Base-by-base conservation (phyloP, 306 rosid genomes). In the Corylus americana region DNA sequence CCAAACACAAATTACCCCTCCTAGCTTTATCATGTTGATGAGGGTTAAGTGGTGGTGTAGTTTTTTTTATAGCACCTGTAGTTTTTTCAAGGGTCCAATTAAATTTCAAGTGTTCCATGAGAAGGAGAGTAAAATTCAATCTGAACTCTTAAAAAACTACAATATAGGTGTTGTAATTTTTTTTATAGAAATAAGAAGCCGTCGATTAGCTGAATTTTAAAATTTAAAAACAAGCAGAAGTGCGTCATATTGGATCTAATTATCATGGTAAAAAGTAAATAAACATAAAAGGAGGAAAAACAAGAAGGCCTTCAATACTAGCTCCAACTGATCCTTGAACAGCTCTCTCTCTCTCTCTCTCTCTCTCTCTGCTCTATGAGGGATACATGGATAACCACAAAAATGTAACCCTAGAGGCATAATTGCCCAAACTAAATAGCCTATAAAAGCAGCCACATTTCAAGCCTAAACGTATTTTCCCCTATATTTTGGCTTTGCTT, bases 401-500 rank as follows among this genome's bases (percentile, higher is more conserved):
- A 67, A 67, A 17, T 18, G 72, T 67, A 16, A 42, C 29, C 72
- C 11, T 13, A 62, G 42, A 42, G 17, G 31, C 49, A 4, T 67
- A 67, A 18, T 42, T 17, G 51, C 16, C 7, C 27, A 67, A 67
- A 20, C 50, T 42, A 39, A n/a, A 8, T 27, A 17, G 29, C 72
- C 12, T 42, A 16, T 0, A 18, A 67, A 64, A 67, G 7, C 16
- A 67, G 72, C 50, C 42, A 74, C 12, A 17, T 1, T 18, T 71
- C 61, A 75, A 77, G 55, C 39, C 83, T 91, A 95, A 2, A 95
- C 98, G 69, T 95, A 95, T 80, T 95, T 95, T 35, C 98, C 98
- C 48, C 98, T 81, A 88, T 92, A 95, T 82, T 95, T 95, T 55
- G 90, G 95, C 83, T 86, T 95, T 42, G 88, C 86, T 35, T 95